Conservation (phyloP, 179 eudicot species). For the Carnegiea gigantea region DNA sequence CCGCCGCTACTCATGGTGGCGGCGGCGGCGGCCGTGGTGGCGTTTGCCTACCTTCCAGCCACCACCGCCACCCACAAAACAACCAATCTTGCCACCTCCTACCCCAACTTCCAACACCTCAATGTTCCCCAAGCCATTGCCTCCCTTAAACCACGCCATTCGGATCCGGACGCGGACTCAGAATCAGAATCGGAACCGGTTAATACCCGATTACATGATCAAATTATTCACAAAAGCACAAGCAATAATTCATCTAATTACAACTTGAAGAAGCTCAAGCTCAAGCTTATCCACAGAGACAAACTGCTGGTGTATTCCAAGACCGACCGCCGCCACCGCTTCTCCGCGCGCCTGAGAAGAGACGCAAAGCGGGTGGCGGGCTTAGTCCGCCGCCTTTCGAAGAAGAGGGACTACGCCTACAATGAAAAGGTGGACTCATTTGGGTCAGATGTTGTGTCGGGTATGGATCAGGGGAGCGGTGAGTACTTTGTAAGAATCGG, state of each 20-base stretch:
- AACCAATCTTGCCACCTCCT: slow-evolving; percentile 33
- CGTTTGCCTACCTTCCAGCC: slow-evolving; percentile 23
- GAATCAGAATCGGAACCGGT: background rate
- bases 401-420: background rate
- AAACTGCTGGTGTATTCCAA: slow-evolving; percentile 13
- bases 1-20: background rate
- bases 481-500: slow-evolving; percentile 82
- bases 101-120: slow-evolving; percentile 54
- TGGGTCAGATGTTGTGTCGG: slow-evolving; percentile 75
- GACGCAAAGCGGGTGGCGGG: slow-evolving; percentile 50
- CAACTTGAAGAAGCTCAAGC: slow-evolving; percentile 24
- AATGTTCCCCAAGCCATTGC: slow-evolving; percentile 40
- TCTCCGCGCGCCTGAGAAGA: slow-evolving; percentile 46
- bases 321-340: slow-evolving; percentile 38
- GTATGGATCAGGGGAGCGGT: slow-evolving; percentile 90
- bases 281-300: slow-evolving; percentile 68
- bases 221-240: background rate
- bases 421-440: slow-evolving; percentile 43
- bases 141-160: slow-evolving; percentile 14
- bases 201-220: slow-evolving; percentile 1
- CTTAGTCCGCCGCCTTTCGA: slow-evolving; percentile 33
- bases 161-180: background rate
- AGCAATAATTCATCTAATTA: background rate
- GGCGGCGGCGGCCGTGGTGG: slow-evolving; percentile 1
- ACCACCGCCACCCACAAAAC: slow-evolving; percentile 28